These are phyloP conservation scores for Oidiodendron maius DNA, from an alignment of 495 filamentous ascomycete species.

Conservation along the genomic window DNA sequence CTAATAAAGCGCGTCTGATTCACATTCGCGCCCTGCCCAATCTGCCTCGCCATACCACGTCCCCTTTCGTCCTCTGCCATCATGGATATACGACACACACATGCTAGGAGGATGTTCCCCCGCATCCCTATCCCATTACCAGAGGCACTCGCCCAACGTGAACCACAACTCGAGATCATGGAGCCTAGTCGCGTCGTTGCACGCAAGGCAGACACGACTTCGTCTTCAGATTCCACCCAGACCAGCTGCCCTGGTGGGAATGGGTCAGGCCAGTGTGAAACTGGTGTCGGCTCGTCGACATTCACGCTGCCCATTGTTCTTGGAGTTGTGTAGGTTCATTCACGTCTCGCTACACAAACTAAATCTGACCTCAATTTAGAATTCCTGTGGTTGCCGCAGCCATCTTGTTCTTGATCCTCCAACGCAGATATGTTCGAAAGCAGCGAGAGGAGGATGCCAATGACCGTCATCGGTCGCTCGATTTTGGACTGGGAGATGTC, in stretches of 20 bases:
- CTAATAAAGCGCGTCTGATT: no score
- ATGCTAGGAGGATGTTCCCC: conserved; percentile 18
- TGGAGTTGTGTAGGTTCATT: conserved; percentile 68
- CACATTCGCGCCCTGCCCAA: no score
- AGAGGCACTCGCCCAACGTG: conserved; percentile 13
- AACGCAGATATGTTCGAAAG: conserved; percentile 68
- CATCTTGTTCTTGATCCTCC: conserved; percentile 65
- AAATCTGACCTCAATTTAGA: conserved; percentile 40
- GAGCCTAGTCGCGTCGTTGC: conserved; percentile 17
- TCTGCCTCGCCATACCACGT: no score
- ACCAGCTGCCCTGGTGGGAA: neutral
- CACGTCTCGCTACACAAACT: neutral
- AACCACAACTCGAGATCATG: conserved; percentile 12
- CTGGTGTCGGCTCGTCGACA: conserved; percentile 45
- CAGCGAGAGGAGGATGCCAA: conserved; percentile 72
- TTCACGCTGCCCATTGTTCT: conserved; percentile 73
- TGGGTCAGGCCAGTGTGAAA: conserved; percentile 37
- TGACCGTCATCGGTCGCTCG: conserved; percentile 87
- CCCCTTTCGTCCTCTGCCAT: no score
- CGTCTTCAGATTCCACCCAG: neutral
- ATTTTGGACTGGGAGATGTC: conserved; percentile 73
- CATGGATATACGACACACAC: conserved; percentile 13
- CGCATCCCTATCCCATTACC: conserved; percentile 3
- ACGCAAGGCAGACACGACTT: conserved; percentile 2
- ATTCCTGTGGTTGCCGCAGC: conserved; percentile 69